These are phyloP conservation scores for Hygrocybe punicea DNA, from an alignment of 768 basidiomycete genomes.

Conservation along the genomic window DNA sequence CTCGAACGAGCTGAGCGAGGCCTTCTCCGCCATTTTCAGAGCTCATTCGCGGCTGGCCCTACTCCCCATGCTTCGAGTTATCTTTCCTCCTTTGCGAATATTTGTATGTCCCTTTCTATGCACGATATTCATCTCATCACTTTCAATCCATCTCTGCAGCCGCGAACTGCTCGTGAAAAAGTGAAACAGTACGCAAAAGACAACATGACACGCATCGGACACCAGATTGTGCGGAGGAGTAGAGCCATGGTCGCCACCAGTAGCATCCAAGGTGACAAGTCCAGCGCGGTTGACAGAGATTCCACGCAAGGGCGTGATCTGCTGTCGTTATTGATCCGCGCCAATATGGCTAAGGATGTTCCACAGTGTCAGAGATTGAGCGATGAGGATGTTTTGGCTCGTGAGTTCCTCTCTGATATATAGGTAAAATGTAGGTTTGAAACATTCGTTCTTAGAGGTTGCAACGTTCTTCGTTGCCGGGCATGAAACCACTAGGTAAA, in stretches of 20 bases:
- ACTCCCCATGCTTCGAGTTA: slow-evolving; percentile 27
- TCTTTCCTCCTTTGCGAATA: slow-evolving; percentile 34
- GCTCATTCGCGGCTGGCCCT: slow-evolving; percentile 33
- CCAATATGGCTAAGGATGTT: slow-evolving; percentile 50
- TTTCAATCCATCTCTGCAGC: neutral
- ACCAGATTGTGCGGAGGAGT: slow-evolving; percentile 40
- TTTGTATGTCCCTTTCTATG: slow-evolving; percentile 28
- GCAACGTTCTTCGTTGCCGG: slow-evolving; percentile 45
- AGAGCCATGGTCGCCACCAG: slow-evolving; percentile 29
- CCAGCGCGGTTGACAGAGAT: slow-evolving; percentile 14
- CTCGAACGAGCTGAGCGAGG: slow-evolving; percentile 44
- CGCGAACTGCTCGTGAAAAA: slow-evolving; percentile 17
- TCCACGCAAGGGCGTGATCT: slow-evolving; percentile 42
- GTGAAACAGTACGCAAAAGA: slow-evolving; percentile 21
- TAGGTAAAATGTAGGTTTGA: neutral
- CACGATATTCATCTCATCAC: neutral
- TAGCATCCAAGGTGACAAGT: slow-evolving; percentile 27
- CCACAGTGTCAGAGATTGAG: slow-evolving; percentile 43
- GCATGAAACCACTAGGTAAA: slow-evolving; percentile 41
- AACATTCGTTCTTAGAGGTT: slow-evolving; percentile 40
- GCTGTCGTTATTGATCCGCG: slow-evolving; percentile 42
- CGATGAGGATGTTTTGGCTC: slow-evolving; percentile 47
- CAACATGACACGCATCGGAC: slow-evolving; percentile 43
- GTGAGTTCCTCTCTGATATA: slow-evolving; percentile 25
- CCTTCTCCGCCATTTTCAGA: slow-evolving; percentile 46